Evolutionary conservation across 305 asterid genomes (phyloP).

Genomic region (Vinca major): DNA sequence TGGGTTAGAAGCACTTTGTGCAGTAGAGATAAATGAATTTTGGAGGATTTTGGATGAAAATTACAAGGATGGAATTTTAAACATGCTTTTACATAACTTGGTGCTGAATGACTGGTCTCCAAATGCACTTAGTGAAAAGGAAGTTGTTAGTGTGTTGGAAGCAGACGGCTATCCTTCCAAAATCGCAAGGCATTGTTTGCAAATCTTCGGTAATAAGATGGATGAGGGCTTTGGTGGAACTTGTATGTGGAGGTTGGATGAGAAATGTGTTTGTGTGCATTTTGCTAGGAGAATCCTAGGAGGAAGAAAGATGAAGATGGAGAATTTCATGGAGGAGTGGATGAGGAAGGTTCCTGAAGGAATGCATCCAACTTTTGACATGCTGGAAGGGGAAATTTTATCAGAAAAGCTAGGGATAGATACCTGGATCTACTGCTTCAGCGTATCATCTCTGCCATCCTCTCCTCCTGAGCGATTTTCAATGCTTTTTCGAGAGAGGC

Average conservation of each 20-base stretch:
- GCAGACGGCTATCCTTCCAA: constrained; percentile 58
- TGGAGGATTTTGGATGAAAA: constrained; percentile 71
- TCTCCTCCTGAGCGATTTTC: constrained; percentile 64
- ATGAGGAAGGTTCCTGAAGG: constrained; percentile 51
- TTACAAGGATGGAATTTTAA: constrained; percentile 43
- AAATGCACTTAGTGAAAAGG: constrained; percentile 50
- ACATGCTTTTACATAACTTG: constrained; percentile 56
- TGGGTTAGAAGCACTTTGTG: constrained; percentile 49
- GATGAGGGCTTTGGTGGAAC: constrained; percentile 28
- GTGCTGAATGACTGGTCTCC: constrained; percentile 62
- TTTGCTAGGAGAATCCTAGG: constrained; percentile 59
- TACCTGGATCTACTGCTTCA: constrained; percentile 53
- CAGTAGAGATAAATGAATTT: constrained; percentile 70
- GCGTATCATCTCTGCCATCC: constrained; percentile 62
- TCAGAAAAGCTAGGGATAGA: constrained; percentile 64
- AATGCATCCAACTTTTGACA: constrained; percentile 43
- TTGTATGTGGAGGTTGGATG: constrained; percentile 56
- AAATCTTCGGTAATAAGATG: constrained; percentile 38
- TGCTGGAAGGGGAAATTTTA: constrained; percentile 83
- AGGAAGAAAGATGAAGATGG: constrained; percentile 60
- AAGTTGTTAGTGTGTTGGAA: constrained; percentile 48
- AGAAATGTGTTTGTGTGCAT: constrained; percentile 50
- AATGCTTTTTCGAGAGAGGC: constrained; percentile 44
- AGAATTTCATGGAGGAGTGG: constrained; percentile 67
- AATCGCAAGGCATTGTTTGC: constrained; percentile 62